phyloP scores from a whole-genome alignment of 257 asterid genomes.

The Fraxinus cuspidata region DNA sequence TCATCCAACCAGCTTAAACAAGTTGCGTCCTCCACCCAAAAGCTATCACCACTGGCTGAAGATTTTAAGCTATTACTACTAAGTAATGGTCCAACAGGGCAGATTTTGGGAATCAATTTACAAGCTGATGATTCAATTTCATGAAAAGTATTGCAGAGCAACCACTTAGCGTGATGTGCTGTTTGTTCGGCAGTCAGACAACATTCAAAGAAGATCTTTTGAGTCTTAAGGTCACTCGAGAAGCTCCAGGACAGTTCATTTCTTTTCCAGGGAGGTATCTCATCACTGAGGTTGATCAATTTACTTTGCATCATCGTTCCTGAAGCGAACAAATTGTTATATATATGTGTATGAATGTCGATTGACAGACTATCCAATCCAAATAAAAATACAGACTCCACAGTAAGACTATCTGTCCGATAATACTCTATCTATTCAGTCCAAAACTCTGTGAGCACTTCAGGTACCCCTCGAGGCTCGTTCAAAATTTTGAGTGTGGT shows the following conservation, averaged over 20 bases:
- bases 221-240: slow-evolving; percentile 31
- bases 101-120: slow-evolving; percentile 12
- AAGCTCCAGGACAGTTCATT: slow-evolving; percentile 48
- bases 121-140: slow-evolving; percentile 36
- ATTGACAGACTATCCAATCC: neutral
- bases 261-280: slow-evolving; percentile 40
- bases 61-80: slow-evolving; percentile 26
- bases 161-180: slow-evolving; percentile 36
- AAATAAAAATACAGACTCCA: no score
- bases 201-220: slow-evolving; percentile 18
- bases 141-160: slow-evolving; percentile 48
- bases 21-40: slow-evolving; percentile 46
- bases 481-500: no score
- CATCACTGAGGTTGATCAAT: slow-evolving; percentile 30
- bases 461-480: no score
- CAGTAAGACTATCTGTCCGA: no score
- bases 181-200: slow-evolving; percentile 1
- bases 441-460: no score
- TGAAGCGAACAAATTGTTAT: slow-evolving; percentile 18
- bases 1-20: slow-evolving; percentile 62
- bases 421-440: no score
- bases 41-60: slow-evolving; percentile 30
- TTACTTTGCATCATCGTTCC: slow-evolving; percentile 43
- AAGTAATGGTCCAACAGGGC: slow-evolving; percentile 44
- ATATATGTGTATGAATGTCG: neutral